Conservation (phyloP, 225 moss, liverwort and hornwort species). For the Rhytidiadelphus loreus region DNA sequence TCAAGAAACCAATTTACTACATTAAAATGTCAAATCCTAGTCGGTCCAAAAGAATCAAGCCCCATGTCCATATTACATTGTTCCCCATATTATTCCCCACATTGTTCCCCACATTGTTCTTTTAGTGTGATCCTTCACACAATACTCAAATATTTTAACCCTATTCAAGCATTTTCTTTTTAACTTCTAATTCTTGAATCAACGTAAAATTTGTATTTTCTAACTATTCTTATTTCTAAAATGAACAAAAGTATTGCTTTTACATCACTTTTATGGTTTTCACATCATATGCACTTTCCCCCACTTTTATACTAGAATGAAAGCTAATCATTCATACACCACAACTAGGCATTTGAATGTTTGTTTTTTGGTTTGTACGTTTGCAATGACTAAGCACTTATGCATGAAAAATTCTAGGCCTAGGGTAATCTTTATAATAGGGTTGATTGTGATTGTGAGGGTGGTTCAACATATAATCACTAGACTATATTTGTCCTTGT, state of each 20-base stretch:
- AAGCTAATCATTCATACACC: neutral
- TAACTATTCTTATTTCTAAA: neutral
- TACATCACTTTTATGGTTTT: neutral
- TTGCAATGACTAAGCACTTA: neutral
- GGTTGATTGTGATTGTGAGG: neutral
- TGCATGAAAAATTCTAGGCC: neutral
- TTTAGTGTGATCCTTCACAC: fast-evolving
- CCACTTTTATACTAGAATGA: neutral
- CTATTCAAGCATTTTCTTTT: neutral
- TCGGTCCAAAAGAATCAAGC: neutral
- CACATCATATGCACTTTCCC: fast-evolving
- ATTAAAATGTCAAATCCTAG: neutral
- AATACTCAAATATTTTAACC: neutral
- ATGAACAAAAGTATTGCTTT: neutral
- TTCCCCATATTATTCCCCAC: too few species aligned
- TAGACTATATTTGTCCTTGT: neutral
- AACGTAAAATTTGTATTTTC: neutral
- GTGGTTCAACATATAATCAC: neutral
- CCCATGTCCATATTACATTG: neutral
- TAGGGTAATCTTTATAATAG: neutral
- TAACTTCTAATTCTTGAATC: neutral
- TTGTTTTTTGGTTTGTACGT: neutral
- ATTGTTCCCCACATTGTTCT: too few species aligned
- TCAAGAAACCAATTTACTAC: neutral
- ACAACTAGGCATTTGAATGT: neutral